These are phyloP conservation scores for Beauveria caledonica DNA, from an alignment of 2,329 filamentous ascomycete species.

Conservation along the genomic window DNA sequence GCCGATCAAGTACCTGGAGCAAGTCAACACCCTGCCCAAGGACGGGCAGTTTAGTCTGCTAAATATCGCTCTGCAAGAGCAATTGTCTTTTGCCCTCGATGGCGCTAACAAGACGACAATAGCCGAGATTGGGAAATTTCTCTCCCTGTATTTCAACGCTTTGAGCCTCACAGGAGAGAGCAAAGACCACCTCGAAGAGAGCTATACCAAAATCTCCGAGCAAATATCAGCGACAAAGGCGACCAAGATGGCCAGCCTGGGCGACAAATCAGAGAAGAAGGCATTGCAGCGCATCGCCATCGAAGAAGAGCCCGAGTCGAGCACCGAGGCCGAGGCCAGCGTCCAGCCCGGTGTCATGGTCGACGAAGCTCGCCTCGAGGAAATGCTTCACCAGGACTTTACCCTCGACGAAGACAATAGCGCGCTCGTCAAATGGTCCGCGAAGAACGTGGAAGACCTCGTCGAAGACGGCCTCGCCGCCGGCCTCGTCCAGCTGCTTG, in stretches of 20 bases:
- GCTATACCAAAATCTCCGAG: constrained; percentile 25
- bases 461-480: constrained; percentile 68
- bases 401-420: constrained; percentile 40
- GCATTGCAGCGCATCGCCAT: constrained; percentile 13
- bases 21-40: constrained; percentile 41
- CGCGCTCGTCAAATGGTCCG: constrained; percentile 56
- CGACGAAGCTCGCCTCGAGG: constrained; percentile 38
- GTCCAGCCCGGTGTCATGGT: constrained; percentile 14
- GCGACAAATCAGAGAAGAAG: constrained; percentile 15
- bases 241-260: constrained; percentile 17
- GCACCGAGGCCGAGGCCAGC: not conserved
- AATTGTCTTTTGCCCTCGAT: constrained; percentile 61
- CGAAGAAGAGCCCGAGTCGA: not conserved
- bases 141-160: constrained; percentile 48
- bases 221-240: constrained; percentile 20
- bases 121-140: constrained; percentile 45
- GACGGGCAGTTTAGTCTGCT: constrained; percentile 47
- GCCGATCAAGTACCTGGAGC: constrained; percentile 76
- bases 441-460: constrained; percentile 69
- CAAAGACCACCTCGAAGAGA: constrained; percentile 18
- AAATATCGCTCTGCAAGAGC: constrained; percentile 63
- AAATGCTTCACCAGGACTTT: constrained; percentile 43
- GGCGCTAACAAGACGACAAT: constrained; percentile 34
- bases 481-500: constrained; percentile 65
- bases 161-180: constrained; percentile 44